Conservation (phyloP, 2,329 filamentous ascomycete genomes). For the Aspergillus fischeri region DNA sequence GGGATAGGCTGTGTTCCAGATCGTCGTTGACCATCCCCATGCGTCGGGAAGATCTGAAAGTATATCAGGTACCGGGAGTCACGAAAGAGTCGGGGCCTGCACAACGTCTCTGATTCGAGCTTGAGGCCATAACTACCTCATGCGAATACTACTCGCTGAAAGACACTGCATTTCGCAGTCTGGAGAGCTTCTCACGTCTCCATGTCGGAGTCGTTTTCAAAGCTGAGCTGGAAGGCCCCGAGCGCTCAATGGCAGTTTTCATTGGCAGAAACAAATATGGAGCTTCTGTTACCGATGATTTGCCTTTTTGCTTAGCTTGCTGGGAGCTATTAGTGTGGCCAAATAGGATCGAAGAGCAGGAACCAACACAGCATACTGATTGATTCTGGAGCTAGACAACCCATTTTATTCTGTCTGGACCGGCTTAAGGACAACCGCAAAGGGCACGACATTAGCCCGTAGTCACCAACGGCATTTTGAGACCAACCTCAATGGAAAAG, state of each 20-base stretch:
- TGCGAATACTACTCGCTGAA: background rate
- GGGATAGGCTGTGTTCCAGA: background rate
- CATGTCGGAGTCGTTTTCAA: background rate
- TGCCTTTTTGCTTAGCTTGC: background rate
- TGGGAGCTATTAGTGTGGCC: background rate
- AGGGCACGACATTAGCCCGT: background rate
- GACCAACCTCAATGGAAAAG: background rate
- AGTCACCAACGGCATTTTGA: background rate
- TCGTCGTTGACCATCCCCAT: background rate
- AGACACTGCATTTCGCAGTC: background rate
- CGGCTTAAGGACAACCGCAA: background rate
- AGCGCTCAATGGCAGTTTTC: background rate
- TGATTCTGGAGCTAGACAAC: too few relatives aligned
- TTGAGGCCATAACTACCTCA: background rate
- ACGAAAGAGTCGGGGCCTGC: background rate
- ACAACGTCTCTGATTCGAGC: background rate
- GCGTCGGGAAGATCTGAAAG: background rate
- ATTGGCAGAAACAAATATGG: background rate
- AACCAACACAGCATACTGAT: background rate
- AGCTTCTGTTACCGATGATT: background rate
- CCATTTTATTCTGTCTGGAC: background rate
- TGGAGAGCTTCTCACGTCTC: background rate
- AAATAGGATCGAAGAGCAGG: background rate
- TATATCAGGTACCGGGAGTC: background rate
- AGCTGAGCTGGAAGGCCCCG: background rate